Conservation (phyloP, 306 rosid genomes). For the Leucaena leucocephala region DNA sequence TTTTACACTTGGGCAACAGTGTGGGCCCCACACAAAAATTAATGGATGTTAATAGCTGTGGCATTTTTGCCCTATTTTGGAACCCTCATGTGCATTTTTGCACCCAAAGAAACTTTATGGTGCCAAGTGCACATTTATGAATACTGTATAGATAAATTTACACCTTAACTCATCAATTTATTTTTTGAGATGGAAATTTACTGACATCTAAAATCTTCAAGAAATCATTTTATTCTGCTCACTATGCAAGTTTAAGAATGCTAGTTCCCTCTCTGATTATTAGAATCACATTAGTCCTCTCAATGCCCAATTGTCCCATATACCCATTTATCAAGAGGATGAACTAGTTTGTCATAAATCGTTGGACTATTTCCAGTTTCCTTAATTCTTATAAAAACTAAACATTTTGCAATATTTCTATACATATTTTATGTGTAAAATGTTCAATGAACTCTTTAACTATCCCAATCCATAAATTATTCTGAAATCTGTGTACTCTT, state of each 20-base stretch:
- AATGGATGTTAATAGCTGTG: too few species aligned
- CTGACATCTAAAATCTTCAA: not conserved
- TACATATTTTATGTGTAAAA: not conserved
- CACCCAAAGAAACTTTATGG: too few species aligned
- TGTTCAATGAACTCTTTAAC: conserved; percentile 2
- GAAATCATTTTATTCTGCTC: not conserved
- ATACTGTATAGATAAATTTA: too few species aligned
- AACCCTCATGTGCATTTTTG: too few species aligned
- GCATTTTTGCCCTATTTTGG: too few species aligned
- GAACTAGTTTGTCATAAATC: not conserved
- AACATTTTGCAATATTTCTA: not conserved
- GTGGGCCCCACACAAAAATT: too few species aligned
- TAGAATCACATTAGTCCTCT: not conserved
- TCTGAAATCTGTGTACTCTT: conserved; percentile 9
- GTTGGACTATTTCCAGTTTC: not conserved
- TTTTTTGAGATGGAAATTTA: not conserved
- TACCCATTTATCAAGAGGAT: not conserved
- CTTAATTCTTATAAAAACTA: not conserved
- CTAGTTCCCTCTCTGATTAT: not conserved
- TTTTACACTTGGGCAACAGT: too few species aligned
- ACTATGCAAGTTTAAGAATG: conserved; percentile 20
- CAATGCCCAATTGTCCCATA: not conserved
- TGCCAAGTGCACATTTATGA: too few species aligned
- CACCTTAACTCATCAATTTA: not conserved
- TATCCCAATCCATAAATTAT: not conserved